phyloP scores from a whole-genome alignment of 257 asterid species.

The Ilex aquifolium region DNA sequence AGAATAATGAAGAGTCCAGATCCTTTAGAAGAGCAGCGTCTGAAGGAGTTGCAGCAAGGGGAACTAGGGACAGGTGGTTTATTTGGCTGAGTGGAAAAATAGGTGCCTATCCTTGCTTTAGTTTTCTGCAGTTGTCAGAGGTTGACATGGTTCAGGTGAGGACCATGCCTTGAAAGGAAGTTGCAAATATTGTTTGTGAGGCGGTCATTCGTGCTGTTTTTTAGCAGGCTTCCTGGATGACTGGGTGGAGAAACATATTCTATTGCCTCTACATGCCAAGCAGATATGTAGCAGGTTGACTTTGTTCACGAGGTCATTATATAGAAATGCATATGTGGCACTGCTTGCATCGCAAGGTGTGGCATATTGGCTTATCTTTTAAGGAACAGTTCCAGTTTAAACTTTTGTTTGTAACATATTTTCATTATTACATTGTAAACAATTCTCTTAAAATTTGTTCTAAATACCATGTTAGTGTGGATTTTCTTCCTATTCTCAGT shows the following conservation, averaged over 20 bases:
- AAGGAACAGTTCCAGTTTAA: background rate
- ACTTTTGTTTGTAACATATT: background rate
- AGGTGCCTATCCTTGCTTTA: background rate
- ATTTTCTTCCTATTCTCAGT: background rate
- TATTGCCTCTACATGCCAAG: background rate
- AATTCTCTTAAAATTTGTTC: background rate
- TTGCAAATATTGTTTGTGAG: background rate
- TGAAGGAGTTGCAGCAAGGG: background rate
- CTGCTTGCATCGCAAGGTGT: background rate
- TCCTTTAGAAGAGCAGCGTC: background rate
- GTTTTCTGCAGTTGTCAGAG: background rate
- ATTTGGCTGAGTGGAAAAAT: background rate
- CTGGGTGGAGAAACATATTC: background rate
- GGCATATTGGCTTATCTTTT: background rate
- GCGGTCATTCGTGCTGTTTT: background rate
- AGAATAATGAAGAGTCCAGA: background rate
- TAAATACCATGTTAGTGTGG: background rate
- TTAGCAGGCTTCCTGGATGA: background rate
- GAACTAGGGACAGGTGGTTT: background rate
- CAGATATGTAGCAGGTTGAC: background rate
- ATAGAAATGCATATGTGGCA: background rate
- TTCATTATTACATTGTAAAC: too few relatives aligned
- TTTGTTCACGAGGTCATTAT: background rate
- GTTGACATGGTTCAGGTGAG: background rate
- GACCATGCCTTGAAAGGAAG: background rate